A percentile compares a stretch with the other conserved stretches of the same genome.
phyloP scores from a whole-genome alignment of 306 rosid genomes.

The Quercus glauca region DNA sequence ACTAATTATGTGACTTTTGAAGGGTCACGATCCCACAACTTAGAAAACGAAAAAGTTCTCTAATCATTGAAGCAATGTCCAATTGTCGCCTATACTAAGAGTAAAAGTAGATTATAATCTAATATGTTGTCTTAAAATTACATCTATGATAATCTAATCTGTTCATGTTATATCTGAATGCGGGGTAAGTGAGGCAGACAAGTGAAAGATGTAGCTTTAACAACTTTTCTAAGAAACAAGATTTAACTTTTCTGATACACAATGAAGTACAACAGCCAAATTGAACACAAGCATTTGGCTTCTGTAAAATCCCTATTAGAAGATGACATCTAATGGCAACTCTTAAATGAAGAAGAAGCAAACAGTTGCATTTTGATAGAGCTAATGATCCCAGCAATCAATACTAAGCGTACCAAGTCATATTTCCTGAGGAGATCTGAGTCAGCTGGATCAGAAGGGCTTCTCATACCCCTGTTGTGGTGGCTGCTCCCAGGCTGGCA shows the following conservation, averaged over 20 bases:
- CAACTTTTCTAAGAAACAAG: neutral
- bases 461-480: slow-evolving; percentile 75
- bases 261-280: neutral
- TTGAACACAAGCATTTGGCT: slow-evolving; percentile 10
- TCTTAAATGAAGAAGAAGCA: slow-evolving; percentile 3
- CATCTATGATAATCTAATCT: neutral
- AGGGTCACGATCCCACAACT: neutral
- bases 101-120: neutral
- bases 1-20: neutral
- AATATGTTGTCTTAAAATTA: neutral
- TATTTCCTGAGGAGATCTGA: slow-evolving; percentile 24
- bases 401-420: slow-evolving; percentile 40
- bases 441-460: slow-evolving; percentile 51
- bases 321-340: slow-evolving; percentile 26
- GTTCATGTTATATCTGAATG: neutral
- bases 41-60: neutral
- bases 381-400: slow-evolving; percentile 25
- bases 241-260: neutral
- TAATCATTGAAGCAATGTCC: neutral
- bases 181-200: neutral
- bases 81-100: neutral
- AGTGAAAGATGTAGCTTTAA: neutral
- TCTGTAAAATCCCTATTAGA: slow-evolving; percentile 26
- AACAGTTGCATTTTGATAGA: slow-evolving; percentile 21
- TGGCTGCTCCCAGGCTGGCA: slow-evolving; percentile 79